Conservation (phyloP, 2,329 filamentous ascomycete species). For the Scopulariopsis brevicaulis region DNA sequence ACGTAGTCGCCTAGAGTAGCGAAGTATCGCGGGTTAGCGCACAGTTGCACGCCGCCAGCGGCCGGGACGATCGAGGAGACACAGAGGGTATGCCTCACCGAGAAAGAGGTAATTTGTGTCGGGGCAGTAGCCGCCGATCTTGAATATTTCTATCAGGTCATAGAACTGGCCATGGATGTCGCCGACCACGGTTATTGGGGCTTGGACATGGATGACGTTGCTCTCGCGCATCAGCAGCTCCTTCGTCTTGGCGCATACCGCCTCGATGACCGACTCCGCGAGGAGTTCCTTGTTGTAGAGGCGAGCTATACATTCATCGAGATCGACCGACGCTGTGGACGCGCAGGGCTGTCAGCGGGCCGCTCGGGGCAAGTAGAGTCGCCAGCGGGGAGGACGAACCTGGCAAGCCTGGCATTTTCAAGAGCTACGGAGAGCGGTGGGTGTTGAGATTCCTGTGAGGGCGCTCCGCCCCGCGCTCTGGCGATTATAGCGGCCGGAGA, state of each 20-base stretch:
- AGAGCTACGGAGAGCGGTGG: slow-evolving; percentile 1
- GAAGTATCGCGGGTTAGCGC: not conserved
- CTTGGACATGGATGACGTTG: slow-evolving; percentile 95
- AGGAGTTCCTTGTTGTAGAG: slow-evolving; percentile 96
- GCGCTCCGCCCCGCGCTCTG: slow-evolving; percentile 1
- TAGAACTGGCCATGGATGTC: slow-evolving; percentile 99
- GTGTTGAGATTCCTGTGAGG: not conserved
- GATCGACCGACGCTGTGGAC: slow-evolving; percentile 74
- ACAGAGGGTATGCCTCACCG: slow-evolving; percentile 37
- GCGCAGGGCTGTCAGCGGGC: not conserved
- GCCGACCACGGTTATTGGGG: slow-evolving; percentile 92
- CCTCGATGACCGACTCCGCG: slow-evolving; percentile 95
- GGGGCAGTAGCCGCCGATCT: slow-evolving; percentile 92
- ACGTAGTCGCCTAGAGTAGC: slow-evolving; percentile 73
- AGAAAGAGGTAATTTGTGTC: slow-evolving; percentile 98
- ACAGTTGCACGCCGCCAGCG: not conserved
- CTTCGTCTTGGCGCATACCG: slow-evolving; percentile 98
- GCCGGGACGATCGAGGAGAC: not conserved
- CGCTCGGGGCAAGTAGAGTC: not conserved
- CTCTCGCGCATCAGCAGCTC: slow-evolving; percentile 99
- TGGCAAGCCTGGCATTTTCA: slow-evolving; percentile 45
- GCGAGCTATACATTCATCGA: slow-evolving; percentile 95
- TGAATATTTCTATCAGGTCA: slow-evolving; percentile 98
- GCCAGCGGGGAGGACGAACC: slow-evolving; percentile 24
- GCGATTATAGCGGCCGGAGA: slow-evolving; percentile 4